Evolutionary conservation across 2,329 filamentous ascomycete genomes (phyloP), one percentile per base, ranked within the genome.

Genomic region (Alternaria gaisen): DNA sequence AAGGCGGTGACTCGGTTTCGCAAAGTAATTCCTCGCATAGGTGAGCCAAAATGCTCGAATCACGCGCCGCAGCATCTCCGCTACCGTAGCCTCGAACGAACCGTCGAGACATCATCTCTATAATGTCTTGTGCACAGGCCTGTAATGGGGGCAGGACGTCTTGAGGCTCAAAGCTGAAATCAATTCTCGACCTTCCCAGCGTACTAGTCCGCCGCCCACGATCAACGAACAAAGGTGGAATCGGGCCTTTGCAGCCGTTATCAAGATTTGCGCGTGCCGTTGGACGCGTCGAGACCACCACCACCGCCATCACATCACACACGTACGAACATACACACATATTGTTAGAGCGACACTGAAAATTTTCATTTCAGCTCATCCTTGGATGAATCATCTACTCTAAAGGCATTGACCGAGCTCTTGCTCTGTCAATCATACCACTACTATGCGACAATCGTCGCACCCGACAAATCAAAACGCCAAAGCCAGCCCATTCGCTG

Each of bases 401-500:
- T 51, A n/a, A 46, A 4, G 24, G 47, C 14, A 16, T 16, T 36
- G 32, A 50, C 42, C 53, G 38, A 43, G 36, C 28, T 44, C 56
- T 32, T 40, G 42, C 51, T 12, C 28, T 0, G 1, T 30, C 28
- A 30, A 11, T 11, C 28, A 11, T 11, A 30, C 28, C 28, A 5
- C 10, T 11, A 12, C 28, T 10, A 30, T 12, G 44, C 56, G 42
- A 53, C 40, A 12, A 51, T 12, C 44, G 53, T 34, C 53, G 36
- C 43, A 61, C 22, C 43, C 20, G 28, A 44, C 5, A 20, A 34
- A 47, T 7, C 34, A 47, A 46, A 64, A 65, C 62, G 62, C 62
- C 60, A 40, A 56, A 58, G 63, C 32, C 44, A 58, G 41, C 56
- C 44, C 40, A 38, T 38, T 54, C 59, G 63, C 65, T 63, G 64